Evolutionary conservation across 2,329 filamentous ascomycete genomes (phyloP), one percentile per base, ranked within the genome.

Genomic region (Xylariales sp.): DNA sequence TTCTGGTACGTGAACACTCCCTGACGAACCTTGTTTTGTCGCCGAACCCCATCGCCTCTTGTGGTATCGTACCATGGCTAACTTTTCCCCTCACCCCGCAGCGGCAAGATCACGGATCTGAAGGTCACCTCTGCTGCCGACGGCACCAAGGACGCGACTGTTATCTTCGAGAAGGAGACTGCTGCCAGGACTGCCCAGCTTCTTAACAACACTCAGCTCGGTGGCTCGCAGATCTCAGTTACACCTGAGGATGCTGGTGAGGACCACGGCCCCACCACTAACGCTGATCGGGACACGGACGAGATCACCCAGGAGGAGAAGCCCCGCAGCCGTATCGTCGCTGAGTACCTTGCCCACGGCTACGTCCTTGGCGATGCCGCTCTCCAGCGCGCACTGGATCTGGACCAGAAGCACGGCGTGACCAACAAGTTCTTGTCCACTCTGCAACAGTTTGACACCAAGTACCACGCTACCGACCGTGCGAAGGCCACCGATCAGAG

Each of bases 111-210:
- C 63, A 82, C 80, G 50, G 76, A 78, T 53, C 76, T 98, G 61
- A 82, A 88, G 42, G 77, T 96, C 56, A 87, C 81, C 19, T 66
- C 81, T 24, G 66, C 65, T 39, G 35, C 70, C 63, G 79, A 79
- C 55, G 76, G 83, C 49, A 72, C 77, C 50, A 88, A 96, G 68
- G 82, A 82, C 34, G 93, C 93, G 41, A 86, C 83, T n/a, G 90
- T 98, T 46, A 90, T 82, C 37, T 98, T 98, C 58, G 93, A 97
- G 67, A 96, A 96, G 72, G 83, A 91, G 62, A 94, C 91, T 12
- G 93, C 93, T 35, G 90, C 91, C 43, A 96, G 95, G 74, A 98
- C 93, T 16, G 93, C 93, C 18, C 85, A 96, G 28, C 85, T 98
- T 42, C 83, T 98, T 48, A 91, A 97, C 70, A 94, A 95, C 74